Evolutionary conservation across 2,329 filamentous ascomycete genomes (phyloP), one percentile per base, ranked within the genome.

Genomic region (Xylaria sp.): DNA sequence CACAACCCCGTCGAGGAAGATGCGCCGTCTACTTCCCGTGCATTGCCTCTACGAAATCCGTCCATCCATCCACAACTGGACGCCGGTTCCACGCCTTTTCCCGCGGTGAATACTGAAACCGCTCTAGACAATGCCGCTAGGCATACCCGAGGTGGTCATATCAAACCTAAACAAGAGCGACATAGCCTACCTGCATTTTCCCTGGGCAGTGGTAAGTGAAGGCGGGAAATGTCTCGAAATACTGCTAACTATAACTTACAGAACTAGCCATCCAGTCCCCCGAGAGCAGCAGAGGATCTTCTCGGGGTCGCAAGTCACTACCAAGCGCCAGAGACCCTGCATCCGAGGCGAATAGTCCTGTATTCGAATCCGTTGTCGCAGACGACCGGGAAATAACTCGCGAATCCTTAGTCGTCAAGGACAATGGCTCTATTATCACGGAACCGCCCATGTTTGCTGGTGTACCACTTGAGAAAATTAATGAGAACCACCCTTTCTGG

Each of bases 401-500:
- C 39, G 80, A 81, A 0, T 83, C 75, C 2, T 78, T 89, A 12
- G 72, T 79, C 5, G 78, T 89, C 5, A 81, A 77, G 33, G 80
- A 89, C 64, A 80, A 89, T 63, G 86, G 86, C 56, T 77, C 73
- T 8, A 77, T 85, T 4, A 86, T 86, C 56, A 84, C 83, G 0
- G 83, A 84, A 54, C 87, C 87, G 0, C 80, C 83, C 25, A 83
- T 86, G 71, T 85, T 87, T 73, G 80, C 80, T 36, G 86, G 86
- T 1, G 86, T 88, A 0, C 87, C 87, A 0, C 71, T 88, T 2
- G 82, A 79, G 46, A 86, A 86, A 74, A 87, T 89, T 58, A 77
- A 82, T 49, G 78, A 82, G 18, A 77, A 73, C 8, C 83, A 89
- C 49, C 83, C 85, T 0, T 89, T 89, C 75, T 89, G 87, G 87